Conservation (phyloP, 768 basidiomycete species). For the Lactifluus rugatus region DNA sequence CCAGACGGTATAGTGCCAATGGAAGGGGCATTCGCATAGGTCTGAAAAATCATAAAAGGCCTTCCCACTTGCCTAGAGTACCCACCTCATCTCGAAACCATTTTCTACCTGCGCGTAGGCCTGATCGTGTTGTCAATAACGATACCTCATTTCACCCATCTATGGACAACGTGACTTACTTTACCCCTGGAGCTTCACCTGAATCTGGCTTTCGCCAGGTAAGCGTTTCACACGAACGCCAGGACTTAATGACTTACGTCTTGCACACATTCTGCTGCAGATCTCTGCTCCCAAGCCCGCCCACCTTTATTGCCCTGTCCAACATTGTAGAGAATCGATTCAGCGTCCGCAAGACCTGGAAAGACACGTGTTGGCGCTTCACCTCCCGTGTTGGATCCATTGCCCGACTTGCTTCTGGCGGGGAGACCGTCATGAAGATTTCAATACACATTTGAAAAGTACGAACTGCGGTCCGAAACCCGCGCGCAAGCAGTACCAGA, state of each 20-base stretch:
- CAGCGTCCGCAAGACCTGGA: background rate
- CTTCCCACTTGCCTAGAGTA: background rate
- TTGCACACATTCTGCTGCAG: background rate
- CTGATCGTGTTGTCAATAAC: background rate
- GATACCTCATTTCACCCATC: background rate
- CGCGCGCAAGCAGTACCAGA: background rate
- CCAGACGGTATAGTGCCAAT: background rate
- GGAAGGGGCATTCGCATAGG: background rate
- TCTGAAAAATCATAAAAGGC: too few species aligned
- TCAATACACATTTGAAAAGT: background rate
- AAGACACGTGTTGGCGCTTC: background rate
- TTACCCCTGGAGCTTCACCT: background rate
- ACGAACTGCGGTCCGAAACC: background rate
- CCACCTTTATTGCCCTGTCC: background rate
- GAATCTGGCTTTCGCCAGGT: background rate
- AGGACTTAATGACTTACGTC: background rate
- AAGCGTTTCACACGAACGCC: background rate
- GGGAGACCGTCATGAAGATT: background rate
- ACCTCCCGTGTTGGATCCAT: background rate
- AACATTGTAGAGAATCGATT: background rate
- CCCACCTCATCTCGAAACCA: background rate
- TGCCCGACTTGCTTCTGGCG: background rate
- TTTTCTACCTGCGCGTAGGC: background rate
- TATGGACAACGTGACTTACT: background rate
- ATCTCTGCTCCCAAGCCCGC: background rate